Evolutionary conservation across 2,329 filamentous ascomycete species (phyloP).

Genomic region (Fusarium napiforme): DNA sequence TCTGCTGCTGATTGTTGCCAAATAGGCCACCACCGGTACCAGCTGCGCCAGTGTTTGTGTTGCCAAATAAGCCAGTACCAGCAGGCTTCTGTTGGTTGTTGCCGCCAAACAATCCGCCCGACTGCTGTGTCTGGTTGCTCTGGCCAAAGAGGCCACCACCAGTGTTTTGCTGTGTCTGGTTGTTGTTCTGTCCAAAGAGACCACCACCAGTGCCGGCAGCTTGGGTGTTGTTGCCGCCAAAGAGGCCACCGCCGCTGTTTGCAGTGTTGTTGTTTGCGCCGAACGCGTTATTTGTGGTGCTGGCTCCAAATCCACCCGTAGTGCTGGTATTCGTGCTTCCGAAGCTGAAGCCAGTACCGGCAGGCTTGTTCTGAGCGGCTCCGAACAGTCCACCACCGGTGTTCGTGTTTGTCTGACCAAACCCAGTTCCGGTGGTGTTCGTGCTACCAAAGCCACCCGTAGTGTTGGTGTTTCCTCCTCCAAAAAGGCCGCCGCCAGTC

Average conservation of each 20-base stretch:
- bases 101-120: constrained; percentile 59
- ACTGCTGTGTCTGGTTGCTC: constrained; percentile 48
- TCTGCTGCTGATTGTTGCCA: constrained; percentile 52
- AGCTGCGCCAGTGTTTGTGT: constrained; percentile 16
- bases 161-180: constrained; percentile 45
- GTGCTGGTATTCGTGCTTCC: constrained; percentile 53
- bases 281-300: constrained; percentile 35
- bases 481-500: constrained; percentile 45
- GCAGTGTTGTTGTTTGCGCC: constrained; percentile 48
- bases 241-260: constrained; percentile 51
- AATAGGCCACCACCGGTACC: constrained; percentile 53
- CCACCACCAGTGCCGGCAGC: constrained; percentile 51
- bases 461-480: constrained; percentile 33
- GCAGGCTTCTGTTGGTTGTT: constrained; percentile 54
- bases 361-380: constrained; percentile 53
- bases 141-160: constrained; percentile 51
- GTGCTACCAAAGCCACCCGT: constrained; percentile 31
- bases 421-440: constrained; percentile 48
- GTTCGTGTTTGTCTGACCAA: constrained; percentile 50
- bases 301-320: constrained; percentile 43
- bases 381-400: constrained; percentile 56
- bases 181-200: constrained; percentile 55
- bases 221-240: constrained; percentile 57
- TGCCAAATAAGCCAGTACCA: constrained; percentile 48
- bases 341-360: constrained; percentile 53